These are phyloP conservation scores for Apiospora saccharicola DNA, from an alignment of 2,329 filamentous ascomycete species.

Conservation along the genomic window DNA sequence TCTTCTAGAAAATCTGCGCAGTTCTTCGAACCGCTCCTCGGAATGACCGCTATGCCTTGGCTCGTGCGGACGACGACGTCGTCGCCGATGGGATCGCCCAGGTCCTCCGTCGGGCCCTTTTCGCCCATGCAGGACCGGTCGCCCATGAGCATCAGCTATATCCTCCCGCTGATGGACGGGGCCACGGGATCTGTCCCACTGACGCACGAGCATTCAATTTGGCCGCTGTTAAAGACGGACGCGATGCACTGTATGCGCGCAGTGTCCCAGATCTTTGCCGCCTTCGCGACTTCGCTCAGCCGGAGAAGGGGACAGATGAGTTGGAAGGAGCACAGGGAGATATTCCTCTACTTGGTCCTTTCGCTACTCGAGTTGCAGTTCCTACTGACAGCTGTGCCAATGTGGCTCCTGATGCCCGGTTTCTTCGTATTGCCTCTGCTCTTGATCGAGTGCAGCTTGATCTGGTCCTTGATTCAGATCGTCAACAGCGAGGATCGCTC, in stretches of 20 bases:
- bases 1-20: neutral
- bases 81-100: constrained; percentile 1
- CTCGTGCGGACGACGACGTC: constrained; percentile 12
- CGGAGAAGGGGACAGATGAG: constrained; percentile 23
- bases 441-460: constrained; percentile 26
- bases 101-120: constrained; percentile 3
- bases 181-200: constrained; percentile 34
- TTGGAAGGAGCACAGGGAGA: constrained; percentile 27
- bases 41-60: constrained; percentile 15
- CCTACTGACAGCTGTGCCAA: constrained; percentile 28
- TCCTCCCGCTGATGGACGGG: constrained; percentile 33
- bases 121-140: constrained; percentile 16
- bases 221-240: constrained; percentile 33
- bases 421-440: constrained; percentile 31
- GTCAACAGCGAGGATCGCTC: constrained; percentile 29
- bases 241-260: constrained; percentile 29
- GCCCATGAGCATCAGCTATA: constrained; percentile 31
- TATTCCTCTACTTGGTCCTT: constrained; percentile 29
- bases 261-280: constrained; percentile 29
- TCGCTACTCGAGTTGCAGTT: constrained; percentile 34
- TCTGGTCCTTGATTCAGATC: constrained; percentile 31
- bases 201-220: constrained; percentile 32
- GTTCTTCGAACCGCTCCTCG: neutral
- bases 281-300: constrained; percentile 24
- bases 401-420: constrained; percentile 35